Conservation (phyloP, 306 rosid genomes). For the Cercis canadensis region DNA sequence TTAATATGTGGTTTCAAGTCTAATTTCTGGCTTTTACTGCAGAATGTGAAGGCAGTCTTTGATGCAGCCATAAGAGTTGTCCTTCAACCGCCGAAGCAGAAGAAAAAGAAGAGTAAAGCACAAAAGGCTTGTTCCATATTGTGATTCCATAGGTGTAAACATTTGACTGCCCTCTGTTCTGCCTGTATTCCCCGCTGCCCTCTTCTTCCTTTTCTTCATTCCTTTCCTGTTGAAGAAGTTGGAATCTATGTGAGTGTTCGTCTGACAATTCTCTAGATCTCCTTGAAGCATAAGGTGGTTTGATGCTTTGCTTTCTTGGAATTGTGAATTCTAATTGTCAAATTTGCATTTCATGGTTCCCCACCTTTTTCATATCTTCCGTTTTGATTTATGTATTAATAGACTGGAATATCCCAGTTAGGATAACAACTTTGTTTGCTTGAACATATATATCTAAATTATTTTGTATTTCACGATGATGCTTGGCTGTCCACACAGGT, state of each 20-base stretch:
- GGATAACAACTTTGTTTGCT: conserved; percentile 54
- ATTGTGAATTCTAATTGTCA: conserved; percentile 65
- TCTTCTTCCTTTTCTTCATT: conserved; percentile 47
- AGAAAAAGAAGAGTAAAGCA: conserved; percentile 93
- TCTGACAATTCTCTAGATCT: conserved; percentile 56
- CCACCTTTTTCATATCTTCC: conserved; percentile 46
- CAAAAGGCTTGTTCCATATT: conserved; percentile 98
- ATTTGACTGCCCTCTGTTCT: conserved; percentile 52
- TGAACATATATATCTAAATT: conserved; percentile 43
- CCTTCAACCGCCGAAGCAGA: conserved; percentile 98
- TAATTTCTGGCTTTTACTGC: conserved; percentile 35
- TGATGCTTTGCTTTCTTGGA: conserved; percentile 50
- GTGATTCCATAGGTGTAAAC: conserved; percentile 69
- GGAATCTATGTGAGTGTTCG: conserved; percentile 59
- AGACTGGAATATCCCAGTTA: conserved; percentile 66
- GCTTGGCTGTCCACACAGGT: not conserved
- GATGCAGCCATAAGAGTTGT: conserved; percentile 98
- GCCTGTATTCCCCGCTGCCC: conserved; percentile 48
- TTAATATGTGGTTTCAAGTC: conserved; percentile 6
- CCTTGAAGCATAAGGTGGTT: conserved; percentile 70
- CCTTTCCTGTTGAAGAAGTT: conserved; percentile 62
- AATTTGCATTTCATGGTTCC: conserved; percentile 57
- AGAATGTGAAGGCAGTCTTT: conserved; percentile 95
- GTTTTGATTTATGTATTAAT: conserved; percentile 52
- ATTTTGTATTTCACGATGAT: conserved; percentile 39